Evolutionary conservation across 2,329 filamentous ascomycete genomes (phyloP), one percentile per base, ranked within the genome.

Genomic region (Thelonectria olida): DNA sequence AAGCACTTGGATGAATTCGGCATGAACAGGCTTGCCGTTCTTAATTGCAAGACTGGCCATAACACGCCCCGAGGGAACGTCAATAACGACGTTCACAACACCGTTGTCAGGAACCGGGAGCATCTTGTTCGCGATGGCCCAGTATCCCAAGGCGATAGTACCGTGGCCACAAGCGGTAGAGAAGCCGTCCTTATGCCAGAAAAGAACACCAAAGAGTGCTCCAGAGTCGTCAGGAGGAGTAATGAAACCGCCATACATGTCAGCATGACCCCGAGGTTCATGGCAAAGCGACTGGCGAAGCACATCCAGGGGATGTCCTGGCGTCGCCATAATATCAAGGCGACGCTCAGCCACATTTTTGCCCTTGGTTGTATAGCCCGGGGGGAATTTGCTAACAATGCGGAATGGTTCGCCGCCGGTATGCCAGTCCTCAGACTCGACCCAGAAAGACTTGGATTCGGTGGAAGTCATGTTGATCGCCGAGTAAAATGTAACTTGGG

Each of bases 151-250:
- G 2, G 68, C 70, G 27, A 73, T 73, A 0, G 71, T 72, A 0
- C 69, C 71, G 7, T 73, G 70, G 1, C 69, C 70, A 4, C 70
- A 72, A 0, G 70, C 70, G 0, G 70, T 72, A 0, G 70, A 73
- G 50, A 72, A 72, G 8, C 70, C 70, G 34, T 73, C 69, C 13
- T 71, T 73, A 17, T 73, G 71, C 70, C 70, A 73, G 41, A 73
- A 73, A 0, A 73, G 17, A 1, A 73, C 71, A 3, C 70, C 69
- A 22, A 71, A 72, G 4, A 61, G 50, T n/a, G 70, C 70, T 1
- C 63, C 65, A 1, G 42, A 2, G 38, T 73, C 67, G 38, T 73
- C 54, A 0, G 71, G 63, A 0, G 67, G 64, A 0, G 60, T 71
- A 7, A 73, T 69, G 5, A 73, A 73, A 4, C 65, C 63, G 1